A percentile compares a stretch with the other conserved stretches of the same genome.
Conservation (phyloP, 129 eudicot genomes). For the Rutidosis leptorrhynchoides region DNA sequence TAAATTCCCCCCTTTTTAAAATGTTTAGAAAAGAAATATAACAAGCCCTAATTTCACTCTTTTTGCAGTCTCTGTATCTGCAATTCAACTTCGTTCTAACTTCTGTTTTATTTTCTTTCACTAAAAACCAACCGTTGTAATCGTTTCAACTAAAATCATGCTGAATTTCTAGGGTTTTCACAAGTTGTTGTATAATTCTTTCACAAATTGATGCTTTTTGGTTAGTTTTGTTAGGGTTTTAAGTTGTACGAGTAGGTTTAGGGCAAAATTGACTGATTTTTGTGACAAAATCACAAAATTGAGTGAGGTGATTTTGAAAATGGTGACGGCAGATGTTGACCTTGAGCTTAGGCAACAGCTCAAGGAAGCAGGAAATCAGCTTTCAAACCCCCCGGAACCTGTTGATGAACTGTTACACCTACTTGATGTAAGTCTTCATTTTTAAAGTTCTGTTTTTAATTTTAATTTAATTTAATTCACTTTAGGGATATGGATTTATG, state of each 20-base stretch:
- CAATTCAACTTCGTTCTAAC: background rate
- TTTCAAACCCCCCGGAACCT: conserved; percentile 41
- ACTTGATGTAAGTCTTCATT: conserved; percentile 67
- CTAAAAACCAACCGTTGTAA: conserved; percentile 6
- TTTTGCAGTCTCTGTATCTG: conserved; percentile 1
- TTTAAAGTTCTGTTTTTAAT: background rate
- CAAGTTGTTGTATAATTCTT: background rate
- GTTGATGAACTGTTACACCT: conserved; percentile 59
- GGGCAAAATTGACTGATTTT: conserved; percentile 7
- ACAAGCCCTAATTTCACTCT: conserved; percentile 30
- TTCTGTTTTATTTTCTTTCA: conserved; percentile 11
- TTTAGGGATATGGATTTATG: too few relatives aligned
- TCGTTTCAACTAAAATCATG: conserved; percentile 5
- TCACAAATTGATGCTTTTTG: conserved; percentile 9
- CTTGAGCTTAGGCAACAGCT: conserved; percentile 51
- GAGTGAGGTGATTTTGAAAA: conserved; percentile 1
- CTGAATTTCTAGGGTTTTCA: conserved; percentile 10
- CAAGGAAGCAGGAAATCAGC: conserved; percentile 53
- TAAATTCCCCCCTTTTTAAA: conserved; percentile 16
- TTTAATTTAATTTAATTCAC: background rate
- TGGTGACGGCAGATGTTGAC: conserved; percentile 33
- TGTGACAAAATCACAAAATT: background rate
- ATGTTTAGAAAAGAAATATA: conserved; percentile 13
- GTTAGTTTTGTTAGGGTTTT: conserved; percentile 26
- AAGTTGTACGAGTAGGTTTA: conserved; percentile 10